Evolutionary conservation across 1,139 yeast genomes (phyloP), one percentile per base, ranked within the genome.

Genomic region (Nadsonia starkeyi-henricii): DNA sequence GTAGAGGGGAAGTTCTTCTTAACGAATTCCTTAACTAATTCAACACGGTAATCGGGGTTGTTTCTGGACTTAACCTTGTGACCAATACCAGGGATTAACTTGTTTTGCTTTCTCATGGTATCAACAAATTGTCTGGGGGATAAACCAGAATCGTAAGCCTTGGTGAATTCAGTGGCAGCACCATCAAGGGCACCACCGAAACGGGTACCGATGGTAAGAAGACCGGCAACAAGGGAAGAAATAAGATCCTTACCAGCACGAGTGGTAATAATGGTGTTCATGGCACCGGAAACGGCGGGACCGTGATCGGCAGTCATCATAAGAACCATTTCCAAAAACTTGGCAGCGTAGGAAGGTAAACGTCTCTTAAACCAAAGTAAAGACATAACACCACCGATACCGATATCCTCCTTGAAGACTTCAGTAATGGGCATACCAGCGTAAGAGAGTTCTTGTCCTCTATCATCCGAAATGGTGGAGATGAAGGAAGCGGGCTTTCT

Each of bases 271-370:
- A 70, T 70, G 47, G 74, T 70, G 62, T 70, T 70, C 74, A 70
- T 69, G 50, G 74, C 74, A 52, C 74, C 74, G 30, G 69, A 63
- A 33, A 70, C 74, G 45, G 74, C 74, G 21, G 74, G 74, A 52
- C 74, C 74, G 57, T 70, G 74, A 55, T 70, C 74, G 45, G 74
- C 74, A 43, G 74, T 70, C 42, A 70, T 63, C 74, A 70, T 70
- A 49, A 70, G 66, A 28, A 70, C 74, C 73, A 70, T 69, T 55
- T 70, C 74, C 47, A 70, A 57, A 57, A 70, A 70, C 65, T 69
- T 69, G 52, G 72, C 60, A 39, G 73, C 74, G 51, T 69, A 70
- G 41, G 63, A 54, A 28, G 74, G 74, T 48, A 70, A 57, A 44
- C 73, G 62, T 48, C 74, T 65, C 51, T 71, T 65, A 69, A 70